phyloP scores from a whole-genome alignment of 805 yeast genomes.

The Kurtzmaniella fragi region DNA sequence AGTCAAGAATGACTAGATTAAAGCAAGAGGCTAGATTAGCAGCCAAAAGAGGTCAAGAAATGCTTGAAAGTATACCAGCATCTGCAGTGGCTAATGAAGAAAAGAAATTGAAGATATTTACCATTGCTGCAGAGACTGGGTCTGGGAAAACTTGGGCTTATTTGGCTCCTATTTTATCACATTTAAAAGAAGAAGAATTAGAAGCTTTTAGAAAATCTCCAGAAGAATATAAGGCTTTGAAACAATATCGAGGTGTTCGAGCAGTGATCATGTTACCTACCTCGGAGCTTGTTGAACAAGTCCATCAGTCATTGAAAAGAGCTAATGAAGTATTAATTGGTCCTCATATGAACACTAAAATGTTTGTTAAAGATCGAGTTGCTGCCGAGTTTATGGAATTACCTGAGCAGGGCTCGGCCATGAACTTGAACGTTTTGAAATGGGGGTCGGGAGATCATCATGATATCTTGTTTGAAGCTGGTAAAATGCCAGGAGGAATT shows the following conservation, averaged over 20 bases:
- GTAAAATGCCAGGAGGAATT: constrained; percentile 42
- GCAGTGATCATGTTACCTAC: constrained; percentile 85
- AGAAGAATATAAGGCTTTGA: constrained; percentile 16
- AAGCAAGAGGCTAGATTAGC: constrained; percentile 16
- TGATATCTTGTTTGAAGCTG: constrained; percentile 42
- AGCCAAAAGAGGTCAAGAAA: constrained; percentile 2
- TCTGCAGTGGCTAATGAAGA: constrained; percentile 24
- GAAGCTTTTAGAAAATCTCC: constrained; percentile 14
- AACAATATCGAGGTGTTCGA: constrained; percentile 40
- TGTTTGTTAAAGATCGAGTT: constrained; percentile 13
- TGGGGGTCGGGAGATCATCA: constrained; percentile 64
- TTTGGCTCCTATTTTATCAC: constrained; percentile 68
- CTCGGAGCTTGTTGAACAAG: constrained; percentile 82
- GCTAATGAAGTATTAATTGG: constrained; percentile 24
- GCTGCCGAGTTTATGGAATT: constrained; percentile 17
- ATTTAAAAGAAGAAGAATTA: constrained; percentile 54
- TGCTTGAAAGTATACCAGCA: constrained; percentile 18
- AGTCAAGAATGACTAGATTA: constrained; percentile 29
- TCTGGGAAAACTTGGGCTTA: constrained; percentile 96
- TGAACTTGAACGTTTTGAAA: constrained; percentile 45
- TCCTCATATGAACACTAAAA: constrained; percentile 7
- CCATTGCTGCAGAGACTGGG: constrained; percentile 95
- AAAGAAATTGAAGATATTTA: constrained; percentile 50
- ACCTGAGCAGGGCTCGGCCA: constrained; percentile 16
- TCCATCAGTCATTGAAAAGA: constrained; percentile 40